Conservation (phyloP, 73 alveolate genomes). For the Stentor coeruleus region DNA sequence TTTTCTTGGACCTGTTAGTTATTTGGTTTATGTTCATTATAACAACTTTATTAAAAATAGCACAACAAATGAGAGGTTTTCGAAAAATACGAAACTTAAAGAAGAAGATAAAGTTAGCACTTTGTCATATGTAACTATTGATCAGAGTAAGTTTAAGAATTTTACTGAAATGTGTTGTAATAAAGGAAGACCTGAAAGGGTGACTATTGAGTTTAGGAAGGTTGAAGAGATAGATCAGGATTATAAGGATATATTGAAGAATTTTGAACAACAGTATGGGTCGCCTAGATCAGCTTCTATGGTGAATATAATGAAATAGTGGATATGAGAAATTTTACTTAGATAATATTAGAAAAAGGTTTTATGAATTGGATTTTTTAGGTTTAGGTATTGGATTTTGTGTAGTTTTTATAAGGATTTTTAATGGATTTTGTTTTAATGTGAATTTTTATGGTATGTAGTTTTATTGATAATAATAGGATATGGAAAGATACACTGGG, state of each 20-base stretch:
- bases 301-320: neutral
- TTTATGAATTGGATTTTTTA: too few relatives aligned
- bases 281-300: neutral
- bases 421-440: too few relatives aligned
- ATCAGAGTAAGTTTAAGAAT: neutral
- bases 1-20: slow-evolving; percentile 26
- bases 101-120: neutral
- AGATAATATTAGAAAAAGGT: too few relatives aligned
- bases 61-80: slow-evolving; percentile 48
- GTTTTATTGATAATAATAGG: too few relatives aligned
- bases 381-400: too few relatives aligned
- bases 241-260: neutral
- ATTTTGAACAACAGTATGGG: slow-evolving; percentile 7
- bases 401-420: too few relatives aligned
- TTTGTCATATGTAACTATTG: neutral
- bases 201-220: neutral
- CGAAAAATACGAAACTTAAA: slow-evolving; percentile 24
- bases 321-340: too few relatives aligned
- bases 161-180: slow-evolving; percentile 2
- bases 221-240: neutral
- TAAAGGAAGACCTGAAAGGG: neutral
- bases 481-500: too few relatives aligned
- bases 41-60: slow-evolving; percentile 23
- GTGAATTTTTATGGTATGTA: too few relatives aligned
- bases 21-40: slow-evolving; percentile 28